phyloP scores from a whole-genome alignment of 257 asterid species.

The Jacaranda mimosifolia region DNA sequence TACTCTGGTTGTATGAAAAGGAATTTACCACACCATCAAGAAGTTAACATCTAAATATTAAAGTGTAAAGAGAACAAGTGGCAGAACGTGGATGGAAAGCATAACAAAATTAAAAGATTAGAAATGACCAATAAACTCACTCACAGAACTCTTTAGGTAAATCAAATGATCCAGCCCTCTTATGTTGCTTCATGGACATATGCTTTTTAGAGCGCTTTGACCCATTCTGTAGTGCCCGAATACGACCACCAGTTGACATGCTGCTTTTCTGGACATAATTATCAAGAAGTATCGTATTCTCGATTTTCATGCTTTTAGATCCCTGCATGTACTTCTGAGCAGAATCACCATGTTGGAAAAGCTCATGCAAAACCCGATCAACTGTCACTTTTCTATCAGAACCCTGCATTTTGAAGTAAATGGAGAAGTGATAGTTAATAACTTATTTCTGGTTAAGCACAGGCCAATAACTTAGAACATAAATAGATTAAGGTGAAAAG shows the following conservation, averaged over 20 bases:
- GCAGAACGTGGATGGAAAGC: background rate
- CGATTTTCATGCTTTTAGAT: conserved; percentile 73
- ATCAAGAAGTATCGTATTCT: conserved; percentile 86
- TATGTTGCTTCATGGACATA: conserved; percentile 78
- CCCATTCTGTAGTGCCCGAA: conserved; percentile 46
- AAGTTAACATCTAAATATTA: conserved; percentile 2
- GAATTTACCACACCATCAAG: conserved; percentile 14
- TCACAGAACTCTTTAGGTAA: conserved; percentile 70
- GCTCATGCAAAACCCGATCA: conserved; percentile 70
- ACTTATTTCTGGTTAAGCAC: background rate
- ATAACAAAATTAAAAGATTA: background rate
- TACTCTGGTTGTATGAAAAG: background rate
- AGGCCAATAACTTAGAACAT: conserved; percentile 14
- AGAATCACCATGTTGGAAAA: conserved; percentile 82
- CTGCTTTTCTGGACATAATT: conserved; percentile 65
- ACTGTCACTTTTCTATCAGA: conserved; percentile 52
- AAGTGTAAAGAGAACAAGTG: conserved; percentile 5
- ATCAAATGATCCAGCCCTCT: conserved; percentile 64
- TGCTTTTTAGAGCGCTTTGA: conserved; percentile 82
- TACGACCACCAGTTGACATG: conserved; percentile 38
- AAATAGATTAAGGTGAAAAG: conserved; percentile 33
- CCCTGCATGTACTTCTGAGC: conserved; percentile 85
- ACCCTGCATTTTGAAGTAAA: conserved; percentile 46
- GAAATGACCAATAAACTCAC: conserved; percentile 54
- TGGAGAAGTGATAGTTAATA: conserved; percentile 13